These are phyloP conservation scores for Podaxis carcinomalis DNA, from an alignment of 768 basidiomycete species.

Conservation along the genomic window DNA sequence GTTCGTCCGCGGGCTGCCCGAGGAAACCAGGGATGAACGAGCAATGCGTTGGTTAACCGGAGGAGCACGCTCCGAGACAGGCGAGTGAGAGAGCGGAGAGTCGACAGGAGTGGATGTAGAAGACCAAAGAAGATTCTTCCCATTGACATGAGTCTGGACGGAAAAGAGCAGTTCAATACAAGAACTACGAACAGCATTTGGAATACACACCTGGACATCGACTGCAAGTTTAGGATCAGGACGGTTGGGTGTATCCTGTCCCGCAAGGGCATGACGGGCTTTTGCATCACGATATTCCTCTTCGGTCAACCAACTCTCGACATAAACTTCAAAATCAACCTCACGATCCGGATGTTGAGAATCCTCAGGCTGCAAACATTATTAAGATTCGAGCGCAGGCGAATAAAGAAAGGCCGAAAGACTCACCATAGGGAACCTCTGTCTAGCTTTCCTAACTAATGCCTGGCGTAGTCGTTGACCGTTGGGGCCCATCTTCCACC, in stretches of 20 bases:
- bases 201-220: constrained; percentile 30
- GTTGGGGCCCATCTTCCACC: constrained; percentile 67
- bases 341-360: constrained; percentile 74
- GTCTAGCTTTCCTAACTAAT: constrained; percentile 66
- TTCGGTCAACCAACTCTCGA: constrained; percentile 79
- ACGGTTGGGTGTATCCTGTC: constrained; percentile 58
- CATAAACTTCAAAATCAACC: constrained; percentile 63
- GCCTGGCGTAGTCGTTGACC: constrained; percentile 67
- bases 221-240: constrained; percentile 39
- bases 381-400: not conserved
- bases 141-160: constrained; percentile 22
- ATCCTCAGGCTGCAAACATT: constrained; percentile 56
- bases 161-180: constrained; percentile 4
- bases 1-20: constrained; percentile 41
- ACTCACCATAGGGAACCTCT: constrained; percentile 70
- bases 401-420: not conserved
- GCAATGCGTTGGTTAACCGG: constrained; percentile 10
- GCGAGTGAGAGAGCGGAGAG: constrained; percentile 28
- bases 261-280: constrained; percentile 53
- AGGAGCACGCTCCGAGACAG: constrained; percentile 18
- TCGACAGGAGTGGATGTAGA: constrained; percentile 37
- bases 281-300: constrained; percentile 68
- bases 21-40: constrained; percentile 44
- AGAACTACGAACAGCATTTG: constrained; percentile 4
- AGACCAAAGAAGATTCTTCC: constrained; percentile 74